Evolutionary conservation across 1,284 basidiomycete species (phyloP), one percentile per base, ranked within the genome.

Genomic region (Trichosporon sp.): DNA sequence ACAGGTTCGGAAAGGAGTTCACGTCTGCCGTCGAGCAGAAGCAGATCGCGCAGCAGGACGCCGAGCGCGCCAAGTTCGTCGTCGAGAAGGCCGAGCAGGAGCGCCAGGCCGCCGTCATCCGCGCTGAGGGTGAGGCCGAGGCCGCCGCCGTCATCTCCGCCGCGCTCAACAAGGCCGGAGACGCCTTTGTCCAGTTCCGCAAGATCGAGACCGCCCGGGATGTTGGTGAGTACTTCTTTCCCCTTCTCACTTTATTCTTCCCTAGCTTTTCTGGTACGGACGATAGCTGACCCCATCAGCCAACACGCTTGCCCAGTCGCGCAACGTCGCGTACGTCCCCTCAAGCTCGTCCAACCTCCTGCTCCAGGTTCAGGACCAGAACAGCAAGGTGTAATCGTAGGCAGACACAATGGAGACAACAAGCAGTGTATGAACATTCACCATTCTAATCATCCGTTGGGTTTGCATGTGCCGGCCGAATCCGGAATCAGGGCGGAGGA

Each of bases 131-230:
- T 71, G 96, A 99, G 85, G 96, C 96, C 3, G 95, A 99, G 85
- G 97, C 96, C 9, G 95, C 95, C 6, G 85, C 89, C 68, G 95
- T 94, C 69, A 98, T 99, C 79, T 96, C 93, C 15, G 88, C 86
- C 72, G 93, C 97, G n/a, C 69, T 82, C 79, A 91, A 93, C 78
- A 93, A 91, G 85, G 95, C 95, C 56, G 66, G 96, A 21, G 95
- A 98, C 78, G 96, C 93, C 44, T 93, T 98, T 83, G 89, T 99
- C 68, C 91, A 94, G 71, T 90, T 99, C 82, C 88, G 95, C 77
- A 93, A 95, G 84, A 99, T 99, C 78, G 97, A 99, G 85, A 93
- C 97, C 53, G 92, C 92, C 86, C 95, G 98, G 86, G 95, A 96
- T 69, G 98, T 99, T 72, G 80, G 56, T 60, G 56, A 60, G 56